phyloP scores from a whole-genome alignment of 2,329 filamentous ascomycete species.

The Penicillium sp. region DNA sequence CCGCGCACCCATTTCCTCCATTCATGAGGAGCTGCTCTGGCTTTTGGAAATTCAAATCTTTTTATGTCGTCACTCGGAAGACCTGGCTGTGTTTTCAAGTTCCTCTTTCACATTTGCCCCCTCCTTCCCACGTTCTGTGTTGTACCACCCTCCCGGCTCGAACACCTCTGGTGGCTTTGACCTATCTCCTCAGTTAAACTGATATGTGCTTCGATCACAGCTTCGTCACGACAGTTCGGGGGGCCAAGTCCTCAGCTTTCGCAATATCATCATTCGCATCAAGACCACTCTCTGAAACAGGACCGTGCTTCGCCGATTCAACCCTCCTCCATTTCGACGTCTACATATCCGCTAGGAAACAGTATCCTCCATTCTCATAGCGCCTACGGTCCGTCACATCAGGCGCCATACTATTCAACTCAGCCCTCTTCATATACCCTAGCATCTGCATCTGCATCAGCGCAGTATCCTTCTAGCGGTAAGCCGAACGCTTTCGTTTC shows the following conservation, averaged over 20 bases:
- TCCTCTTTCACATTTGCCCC: conserved; percentile 5
- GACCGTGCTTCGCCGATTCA: neutral
- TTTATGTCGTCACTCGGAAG: conserved; percentile 18
- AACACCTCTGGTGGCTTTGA: conserved; percentile 9
- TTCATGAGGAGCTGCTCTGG: conserved; percentile 8
- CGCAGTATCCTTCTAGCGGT: conserved; percentile 85
- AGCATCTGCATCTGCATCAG: conserved; percentile 68
- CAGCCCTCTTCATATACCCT: conserved; percentile 80
- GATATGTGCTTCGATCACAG: conserved; percentile 21
- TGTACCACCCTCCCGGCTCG: conserved; percentile 15
- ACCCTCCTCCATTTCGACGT: conserved; percentile 20
- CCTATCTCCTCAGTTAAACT: conserved; percentile 11
- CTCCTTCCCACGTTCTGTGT: conserved; percentile 19
- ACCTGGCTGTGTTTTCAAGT: conserved; percentile 18
- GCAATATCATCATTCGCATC: conserved; percentile 30
- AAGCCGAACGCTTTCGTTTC: conserved; percentile 39
- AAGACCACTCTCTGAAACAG: conserved; percentile 24
- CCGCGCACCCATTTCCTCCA: conserved; percentile 9
- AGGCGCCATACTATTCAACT: conserved; percentile 68
- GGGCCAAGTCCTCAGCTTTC: conserved; percentile 25
- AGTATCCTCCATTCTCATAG: conserved; percentile 50
- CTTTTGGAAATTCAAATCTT: conserved; percentile 9
- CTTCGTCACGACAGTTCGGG: conserved; percentile 30
- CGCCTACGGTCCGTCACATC: conserved; percentile 64
- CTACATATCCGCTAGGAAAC: conserved; percentile 23